phyloP scores from a whole-genome alignment of 73 alveolate genomes.

The Effrenium voratum region DNA sequence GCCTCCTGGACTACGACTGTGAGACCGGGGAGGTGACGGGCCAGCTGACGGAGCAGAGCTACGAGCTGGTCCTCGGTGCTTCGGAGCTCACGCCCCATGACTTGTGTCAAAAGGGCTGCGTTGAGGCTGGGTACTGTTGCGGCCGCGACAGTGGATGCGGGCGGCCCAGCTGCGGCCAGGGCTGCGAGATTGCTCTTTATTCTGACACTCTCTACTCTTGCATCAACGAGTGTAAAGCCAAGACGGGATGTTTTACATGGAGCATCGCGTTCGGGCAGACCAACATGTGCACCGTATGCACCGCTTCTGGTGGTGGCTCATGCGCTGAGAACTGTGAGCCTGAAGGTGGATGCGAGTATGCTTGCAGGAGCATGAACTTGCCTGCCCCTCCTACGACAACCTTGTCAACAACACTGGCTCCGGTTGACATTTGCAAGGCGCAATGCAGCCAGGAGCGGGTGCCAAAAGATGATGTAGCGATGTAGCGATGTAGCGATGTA shows the following conservation, averaged over 20 bases:
- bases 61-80: neutral
- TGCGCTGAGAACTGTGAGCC: neutral
- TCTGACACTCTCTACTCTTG: neutral
- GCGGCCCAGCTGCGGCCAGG: constrained; percentile 28
- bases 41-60: neutral
- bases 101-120: neutral
- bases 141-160: constrained; percentile 45
- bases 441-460: no score
- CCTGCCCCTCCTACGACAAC: neutral
- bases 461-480: no score
- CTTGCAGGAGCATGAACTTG: neutral
- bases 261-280: neutral
- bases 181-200: constrained; percentile 2
- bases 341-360: neutral
- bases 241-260: neutral
- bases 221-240: neutral
- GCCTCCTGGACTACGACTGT: constrained; percentile 36
- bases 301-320: constrained; percentile 4
- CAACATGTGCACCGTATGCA: constrained; percentile 30
- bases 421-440: neutral
- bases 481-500: no score
- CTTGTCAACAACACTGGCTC: neutral
- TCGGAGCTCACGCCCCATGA: neutral
- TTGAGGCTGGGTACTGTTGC: constrained; percentile 21
- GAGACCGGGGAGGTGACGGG: constrained; percentile 29